Evolutionary conservation across 2,329 filamentous ascomycete species (phyloP).

Genomic region (Lasiodiplodia sp.): DNA sequence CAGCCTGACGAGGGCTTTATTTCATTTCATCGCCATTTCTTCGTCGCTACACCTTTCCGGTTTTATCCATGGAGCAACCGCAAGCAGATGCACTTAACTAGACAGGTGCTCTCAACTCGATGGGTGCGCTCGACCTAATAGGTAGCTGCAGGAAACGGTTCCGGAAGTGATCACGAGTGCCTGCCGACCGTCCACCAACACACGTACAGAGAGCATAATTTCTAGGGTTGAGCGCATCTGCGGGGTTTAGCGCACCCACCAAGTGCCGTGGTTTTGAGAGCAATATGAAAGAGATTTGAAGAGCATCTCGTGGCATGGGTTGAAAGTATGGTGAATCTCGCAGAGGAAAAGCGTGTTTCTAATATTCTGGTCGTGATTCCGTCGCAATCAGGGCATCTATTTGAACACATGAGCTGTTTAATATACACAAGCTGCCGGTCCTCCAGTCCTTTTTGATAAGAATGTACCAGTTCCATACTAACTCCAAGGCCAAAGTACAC

Average conservation of each 20-base stretch:
- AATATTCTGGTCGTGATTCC: background rate
- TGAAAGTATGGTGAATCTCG: background rate
- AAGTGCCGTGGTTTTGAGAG: too few relatives aligned
- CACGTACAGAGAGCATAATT: too few relatives aligned
- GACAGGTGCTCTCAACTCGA: too few relatives aligned
- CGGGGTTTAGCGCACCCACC: too few relatives aligned
- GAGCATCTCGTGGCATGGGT: background rate
- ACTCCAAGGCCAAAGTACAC: slow-evolving; percentile 8
- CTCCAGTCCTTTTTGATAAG: background rate
- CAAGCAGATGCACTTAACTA: too few relatives aligned
- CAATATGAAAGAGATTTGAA: too few relatives aligned
- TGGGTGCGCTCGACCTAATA: too few relatives aligned
- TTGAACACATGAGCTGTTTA: background rate
- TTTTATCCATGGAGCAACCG: too few relatives aligned
- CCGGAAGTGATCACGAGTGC: too few relatives aligned
- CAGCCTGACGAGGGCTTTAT: background rate
- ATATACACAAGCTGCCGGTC: background rate
- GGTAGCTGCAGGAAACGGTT: too few relatives aligned
- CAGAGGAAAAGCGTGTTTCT: background rate
- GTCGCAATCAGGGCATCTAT: background rate
- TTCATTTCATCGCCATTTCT: background rate
- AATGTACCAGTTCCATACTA: background rate
- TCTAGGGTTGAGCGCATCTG: too few relatives aligned
- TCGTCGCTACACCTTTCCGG: too few relatives aligned
- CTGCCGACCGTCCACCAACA: background rate